Evolutionary conservation across 2,329 filamentous ascomycete species (phyloP).

Genomic region (Calonectria pseudoreteaudii): DNA sequence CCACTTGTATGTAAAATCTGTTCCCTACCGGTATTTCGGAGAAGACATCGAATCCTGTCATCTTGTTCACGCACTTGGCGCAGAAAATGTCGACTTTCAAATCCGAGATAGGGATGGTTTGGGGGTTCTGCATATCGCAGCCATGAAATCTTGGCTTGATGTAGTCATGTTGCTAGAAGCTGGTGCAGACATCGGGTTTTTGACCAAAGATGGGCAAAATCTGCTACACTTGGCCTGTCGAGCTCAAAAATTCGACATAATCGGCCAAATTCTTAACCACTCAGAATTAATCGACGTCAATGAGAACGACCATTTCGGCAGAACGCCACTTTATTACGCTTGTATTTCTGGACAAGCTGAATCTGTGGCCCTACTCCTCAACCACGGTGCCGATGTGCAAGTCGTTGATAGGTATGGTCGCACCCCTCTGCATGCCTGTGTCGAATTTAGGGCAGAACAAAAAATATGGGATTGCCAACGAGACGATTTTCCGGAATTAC

Average conservation of each 20-base stretch:
- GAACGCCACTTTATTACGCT: constrained; percentile 37
- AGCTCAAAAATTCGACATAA: constrained; percentile 25
- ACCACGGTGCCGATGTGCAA: constrained; percentile 17
- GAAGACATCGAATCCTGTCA: background rate
- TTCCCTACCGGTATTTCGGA: no score
- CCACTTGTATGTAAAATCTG: constrained; percentile 19
- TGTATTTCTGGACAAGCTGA: constrained; percentile 35
- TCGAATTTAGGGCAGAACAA: constrained; percentile 21
- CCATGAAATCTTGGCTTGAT: constrained; percentile 23
- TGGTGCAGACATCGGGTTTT: constrained; percentile 12
- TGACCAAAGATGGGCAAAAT: constrained; percentile 32
- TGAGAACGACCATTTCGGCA: constrained; percentile 25
- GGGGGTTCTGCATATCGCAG: constrained; percentile 31
- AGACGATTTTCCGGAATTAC: background rate
- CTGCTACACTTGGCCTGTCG: constrained; percentile 34
- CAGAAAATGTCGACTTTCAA: constrained; percentile 16
- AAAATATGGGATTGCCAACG: constrained; percentile 21
- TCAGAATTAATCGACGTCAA: constrained; percentile 11
- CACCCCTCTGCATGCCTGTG: constrained; percentile 35
- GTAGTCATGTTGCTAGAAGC: constrained; percentile 15
- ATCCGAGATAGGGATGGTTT: constrained; percentile 30
- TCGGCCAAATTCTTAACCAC: constrained; percentile 21
- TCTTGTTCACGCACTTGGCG: constrained; percentile 19
- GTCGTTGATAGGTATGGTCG: background rate
- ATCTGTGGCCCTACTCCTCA: constrained; percentile 28